Base-by-base conservation (phyloP, 352 stramenopile species). In the Pythium diclinum region DNA sequence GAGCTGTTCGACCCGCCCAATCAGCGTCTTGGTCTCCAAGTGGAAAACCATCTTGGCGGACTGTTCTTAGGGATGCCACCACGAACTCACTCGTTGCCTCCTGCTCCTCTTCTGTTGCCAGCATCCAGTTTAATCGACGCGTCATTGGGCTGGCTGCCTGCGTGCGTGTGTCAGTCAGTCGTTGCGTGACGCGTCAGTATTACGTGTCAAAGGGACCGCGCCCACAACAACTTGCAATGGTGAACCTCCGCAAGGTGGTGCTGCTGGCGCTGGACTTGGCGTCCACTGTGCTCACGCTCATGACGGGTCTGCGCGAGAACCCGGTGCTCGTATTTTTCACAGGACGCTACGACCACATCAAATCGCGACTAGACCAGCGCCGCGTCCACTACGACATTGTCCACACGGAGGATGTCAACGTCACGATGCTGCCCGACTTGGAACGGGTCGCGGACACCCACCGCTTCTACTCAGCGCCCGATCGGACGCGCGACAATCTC, bases 281-380 rank as follows among this genome's bases (percentile, higher is more conserved):
- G 7, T 33, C 46, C 19, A 53, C 46, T 3, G 19, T 33, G 0
- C 46, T 53, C 46, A 53, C 78, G 14, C 61, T 87, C 36, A 67
- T 83, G 53, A 78, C 78, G 53, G 78, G 78, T 21, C 61, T 87
- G 14, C 71, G 69, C 8, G 76, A 87, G 61, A 87, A 85, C 57
- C 74, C 76, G 0, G 44, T 85, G 25, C 56, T 83, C 28, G 75
- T 85, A 17, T 59, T 76, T 6, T n/a, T 81, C 36, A 79, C 77
- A 2, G 79, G 77, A 3, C 69, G 72, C 5, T 88, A 88, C 69
- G 75, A 84, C 46, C 60, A 73, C 23, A 76, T 86, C 51, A 75
- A 73, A 40, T 57, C 73, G 16, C 73, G 79, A 0, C 52, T 88
- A 30, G 17, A 46, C 4, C 66, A 76, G 0, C 61, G 65, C 8